A percentile compares a stretch with the other conserved stretches of the same genome.
phyloP scores from a whole-genome alignment of 1,139 yeast species.

The Yamadazyma trypodendri region DNA sequence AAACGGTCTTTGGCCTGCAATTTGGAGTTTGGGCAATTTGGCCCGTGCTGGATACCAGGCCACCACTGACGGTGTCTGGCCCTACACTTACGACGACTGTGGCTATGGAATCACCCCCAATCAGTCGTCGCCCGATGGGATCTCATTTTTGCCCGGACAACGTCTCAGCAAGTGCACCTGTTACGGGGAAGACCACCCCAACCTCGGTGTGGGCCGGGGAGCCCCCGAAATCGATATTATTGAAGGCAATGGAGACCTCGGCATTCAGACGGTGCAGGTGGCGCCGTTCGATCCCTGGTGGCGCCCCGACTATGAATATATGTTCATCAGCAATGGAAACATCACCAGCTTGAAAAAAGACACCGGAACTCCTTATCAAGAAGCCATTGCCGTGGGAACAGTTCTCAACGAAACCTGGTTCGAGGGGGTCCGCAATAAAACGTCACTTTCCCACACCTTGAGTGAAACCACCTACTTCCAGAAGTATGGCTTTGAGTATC shows the following conservation, averaged over 20 bases:
- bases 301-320: conserved; percentile 30
- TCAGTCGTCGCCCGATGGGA: conserved; percentile 30
- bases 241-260: conserved; percentile 25
- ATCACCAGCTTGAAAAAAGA: conserved; percentile 27
- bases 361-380: conserved; percentile 31
- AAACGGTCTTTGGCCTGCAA: conserved; percentile 33
- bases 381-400: conserved; percentile 29
- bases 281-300: conserved; percentile 38
- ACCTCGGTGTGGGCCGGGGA: conserved; percentile 28
- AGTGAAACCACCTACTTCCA: conserved; percentile 19
- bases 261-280: conserved; percentile 31
- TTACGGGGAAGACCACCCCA: conserved; percentile 31
- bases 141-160: conserved; percentile 31
- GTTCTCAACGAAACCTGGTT: conserved; percentile 25
- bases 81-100: conserved; percentile 31
- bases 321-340: conserved; percentile 19
- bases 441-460: conserved; percentile 10
- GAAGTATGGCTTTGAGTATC: conserved; percentile 25
- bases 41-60: conserved; percentile 33
- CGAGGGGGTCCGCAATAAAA: conserved; percentile 13
- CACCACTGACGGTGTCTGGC: conserved; percentile 35
- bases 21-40: conserved; percentile 32
- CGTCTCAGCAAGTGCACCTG: conserved; percentile 26
- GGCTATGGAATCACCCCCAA: conserved; percentile 31
- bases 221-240: conserved; percentile 36